Base-by-base conservation (phyloP, 208 protist genomes). In the Borovskyia barvae region DNA sequence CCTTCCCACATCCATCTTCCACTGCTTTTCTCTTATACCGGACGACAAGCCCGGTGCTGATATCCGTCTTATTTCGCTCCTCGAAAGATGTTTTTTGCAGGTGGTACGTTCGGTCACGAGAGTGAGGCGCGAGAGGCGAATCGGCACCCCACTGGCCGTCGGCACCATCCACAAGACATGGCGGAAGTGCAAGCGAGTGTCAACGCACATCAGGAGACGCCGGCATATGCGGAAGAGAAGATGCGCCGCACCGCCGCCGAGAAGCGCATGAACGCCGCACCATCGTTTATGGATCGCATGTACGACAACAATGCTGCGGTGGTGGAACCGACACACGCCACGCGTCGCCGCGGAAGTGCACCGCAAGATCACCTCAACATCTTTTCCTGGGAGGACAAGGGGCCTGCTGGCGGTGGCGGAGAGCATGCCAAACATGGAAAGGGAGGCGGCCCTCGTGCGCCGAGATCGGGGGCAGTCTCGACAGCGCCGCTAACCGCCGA, bases 141-240 rank as follows among this genome's bases (percentile, higher is more conserved):
- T 19, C 50, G 51, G 45, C 80, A 72, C 24, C 70, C 47, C 19
- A 58, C 66, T 2, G 86, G 86, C 6, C 76, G 80, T 0, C 76
- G 82, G 8, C 86, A 93, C 55, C 51, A 73, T 22, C 65, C 82
- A 20, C 70, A 66, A 29, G 80, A 87, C 19, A 82, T 87, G 66
- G 46, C 77, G 17, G 72, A 54, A 41, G 29, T 54, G 52, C 43
- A 73, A 61, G 77, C 52, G 35, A 45, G 15, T 11, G 17, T 42
- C 11, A 33, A 32, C 14, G 63, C 36, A 8, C 5, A 12, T 22
- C 17, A 12, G 7, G 35, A 28, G 2, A 14, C 30, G 0, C 24
- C 62, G 47, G 37, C 15, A 37, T 15, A 24, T n/a, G 14, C 8
- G 15, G 36, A 37, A 25, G 28, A 39, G 47, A 42, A 19, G 40